phyloP scores from a whole-genome alignment of 345 rosid species.

The Lepidium africanum region DNA sequence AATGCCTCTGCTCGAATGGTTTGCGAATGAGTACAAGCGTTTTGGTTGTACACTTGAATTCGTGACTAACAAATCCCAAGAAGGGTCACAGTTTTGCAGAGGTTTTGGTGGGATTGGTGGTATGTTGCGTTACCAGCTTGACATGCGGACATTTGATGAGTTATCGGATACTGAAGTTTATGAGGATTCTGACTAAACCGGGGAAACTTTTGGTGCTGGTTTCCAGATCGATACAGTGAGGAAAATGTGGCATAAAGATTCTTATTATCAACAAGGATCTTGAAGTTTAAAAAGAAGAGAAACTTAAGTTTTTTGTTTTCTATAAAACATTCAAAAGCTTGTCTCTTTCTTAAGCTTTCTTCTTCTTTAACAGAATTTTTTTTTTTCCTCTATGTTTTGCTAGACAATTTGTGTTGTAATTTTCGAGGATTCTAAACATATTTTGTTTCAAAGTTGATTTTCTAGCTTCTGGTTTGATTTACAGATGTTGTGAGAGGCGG shows the following conservation, averaged over 20 bases:
- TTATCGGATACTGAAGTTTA: constrained; percentile 59
- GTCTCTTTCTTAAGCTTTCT: neutral
- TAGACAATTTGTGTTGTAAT: constrained; percentile 27
- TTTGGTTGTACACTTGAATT: constrained; percentile 83
- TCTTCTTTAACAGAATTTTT: neutral
- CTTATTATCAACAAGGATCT: neutral
- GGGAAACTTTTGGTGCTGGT: neutral
- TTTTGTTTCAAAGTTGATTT: neutral
- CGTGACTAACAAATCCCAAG: constrained; percentile 89
- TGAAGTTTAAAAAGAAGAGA: neutral
- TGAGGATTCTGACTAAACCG: constrained; percentile 70
- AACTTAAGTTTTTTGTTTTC: neutral
- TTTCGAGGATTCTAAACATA: constrained; percentile 6
- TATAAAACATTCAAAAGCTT: constrained; percentile 5
- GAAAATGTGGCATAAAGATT: constrained; percentile 15
- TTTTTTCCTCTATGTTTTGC: neutral
- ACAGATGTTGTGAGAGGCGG: neutral
- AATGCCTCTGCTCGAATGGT: constrained; percentile 77
- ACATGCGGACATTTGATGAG: constrained; percentile 78
- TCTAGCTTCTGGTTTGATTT: neutral
- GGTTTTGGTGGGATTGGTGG: constrained; percentile 97
- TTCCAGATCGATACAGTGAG: constrained; percentile 3
- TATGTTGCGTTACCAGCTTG: constrained; percentile 84
- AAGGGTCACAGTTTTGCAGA: constrained; percentile 91
- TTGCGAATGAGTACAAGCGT: constrained; percentile 79